Evolutionary conservation across 805 yeast genomes (phyloP), one percentile per base, ranked within the genome.

Genomic region (Saturnispora galanensis): DNA sequence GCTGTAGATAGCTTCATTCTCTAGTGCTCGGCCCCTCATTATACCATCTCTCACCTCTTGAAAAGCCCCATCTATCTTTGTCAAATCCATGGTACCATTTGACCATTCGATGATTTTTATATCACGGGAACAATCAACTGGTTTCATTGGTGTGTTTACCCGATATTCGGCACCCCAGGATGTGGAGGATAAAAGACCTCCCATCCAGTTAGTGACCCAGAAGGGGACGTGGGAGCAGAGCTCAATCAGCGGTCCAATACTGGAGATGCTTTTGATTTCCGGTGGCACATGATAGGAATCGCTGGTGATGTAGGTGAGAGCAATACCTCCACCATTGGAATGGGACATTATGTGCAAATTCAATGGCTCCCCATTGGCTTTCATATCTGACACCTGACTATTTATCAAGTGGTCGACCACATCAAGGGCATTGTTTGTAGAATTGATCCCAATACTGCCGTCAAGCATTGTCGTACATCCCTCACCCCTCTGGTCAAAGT

Each of bases 291-390:
- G 16, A 54, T 69, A 63, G 46, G 65, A 70, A 3, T 88, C 88
- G 30, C 57, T 55, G 30, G 75, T 67, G 3, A 74, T 77, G 57
- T 84, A 83, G 58, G 78, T 80, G 46, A 84, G 63, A 0, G 65
- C 65, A 39, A 84, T 76, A 0, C 82, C 89, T n/a, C 90, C 90
- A 40, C 95, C 95, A 88, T 84, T 81, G 9, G 88, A 82, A 51
- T 79, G 86, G 1, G 89, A 87, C 54, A 73, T 65, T 39, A 84
- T 54, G 52, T 66, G 71, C 31, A 82, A 53, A 49, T 72, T 72
- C 38, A 65, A 68, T 1, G 52, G 44, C n/a, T 43, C 42, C 13
- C 47, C 46, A 10, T 47, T 53, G 28, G 56, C 38, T 16, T 55
- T 21, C 43, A 61, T 50, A 26, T 67, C 66, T 13, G 69, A 68